Evolutionary conservation across 495 filamentous ascomycete species (phyloP).

Genomic region (Penicillium paxilli): DNA sequence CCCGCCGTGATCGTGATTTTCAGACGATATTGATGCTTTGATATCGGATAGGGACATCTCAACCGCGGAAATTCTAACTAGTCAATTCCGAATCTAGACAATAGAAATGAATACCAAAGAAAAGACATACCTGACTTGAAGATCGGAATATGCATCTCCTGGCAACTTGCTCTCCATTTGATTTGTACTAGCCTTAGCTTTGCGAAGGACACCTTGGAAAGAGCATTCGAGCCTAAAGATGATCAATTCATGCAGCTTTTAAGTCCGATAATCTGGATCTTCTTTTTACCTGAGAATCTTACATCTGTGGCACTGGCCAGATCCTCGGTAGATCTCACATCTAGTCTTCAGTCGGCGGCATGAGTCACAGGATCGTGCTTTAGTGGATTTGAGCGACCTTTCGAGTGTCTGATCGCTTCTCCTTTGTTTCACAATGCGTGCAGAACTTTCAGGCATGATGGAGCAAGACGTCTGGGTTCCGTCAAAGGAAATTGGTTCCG

Average conservation of each 20-base stretch:
- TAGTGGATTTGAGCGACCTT: background rate
- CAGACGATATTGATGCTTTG: background rate
- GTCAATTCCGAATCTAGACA: too few relatives aligned
- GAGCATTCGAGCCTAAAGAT: background rate
- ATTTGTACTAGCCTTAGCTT: background rate
- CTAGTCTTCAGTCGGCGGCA: background rate
- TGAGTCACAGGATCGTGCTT: background rate
- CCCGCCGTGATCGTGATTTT: background rate
- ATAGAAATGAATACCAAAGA: too few relatives aligned
- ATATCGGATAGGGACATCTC: background rate
- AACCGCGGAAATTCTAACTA: background rate
- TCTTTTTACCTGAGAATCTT: background rate
- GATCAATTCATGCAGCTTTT: background rate
- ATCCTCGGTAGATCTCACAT: background rate
- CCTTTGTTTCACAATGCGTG: background rate
- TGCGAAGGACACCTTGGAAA: background rate
- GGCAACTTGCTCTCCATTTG: background rate
- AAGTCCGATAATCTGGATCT: background rate
- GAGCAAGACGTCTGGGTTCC: background rate
- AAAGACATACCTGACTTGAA: background rate
- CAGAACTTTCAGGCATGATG: background rate
- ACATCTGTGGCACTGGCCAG: background rate
- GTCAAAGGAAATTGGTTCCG: too few relatives aligned
- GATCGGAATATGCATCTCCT: background rate
- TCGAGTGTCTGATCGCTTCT: background rate